Evolutionary conservation across 2,329 filamentous ascomycete species (phyloP), one percentile per base, ranked within the genome.

Genomic region (Penicillium corylophilum): DNA sequence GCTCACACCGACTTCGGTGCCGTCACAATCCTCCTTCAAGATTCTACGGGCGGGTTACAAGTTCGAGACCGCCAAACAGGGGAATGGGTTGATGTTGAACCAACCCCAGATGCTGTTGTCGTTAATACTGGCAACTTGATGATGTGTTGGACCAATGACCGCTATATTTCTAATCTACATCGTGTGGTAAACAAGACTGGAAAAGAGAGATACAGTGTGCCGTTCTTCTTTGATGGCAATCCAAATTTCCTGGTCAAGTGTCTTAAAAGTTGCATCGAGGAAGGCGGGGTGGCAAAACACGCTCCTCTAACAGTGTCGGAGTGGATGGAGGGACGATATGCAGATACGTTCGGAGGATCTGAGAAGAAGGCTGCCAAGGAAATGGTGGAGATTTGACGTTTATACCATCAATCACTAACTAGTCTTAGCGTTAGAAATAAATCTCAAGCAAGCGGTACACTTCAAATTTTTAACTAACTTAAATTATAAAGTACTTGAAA

Each of bases 1-100:
- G 74, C 74, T 1, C 74, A 77, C 47, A 75, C 70, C 0, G 74
- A 77, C 41, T 77, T 76, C 41, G 74, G 73, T 3, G 69, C 66
- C 24, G 63, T 77, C 3, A 75, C 74, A 13, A 56, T 76, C 2
- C 60, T 76, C 1, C 58, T 77, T 18, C 74, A 77, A 54, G 72
- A 73, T 42, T 68, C 72, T 4, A 69, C 74, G 0, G 68, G 66
- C 29, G 72, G 70, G 2, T 50, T 74, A 12, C 67, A 74, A 45
- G 71, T 74, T 0, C 56, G 66, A 18, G 66, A 74, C 42, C 57
- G 42, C 4, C 54, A 59, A 5, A 57, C 51, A 0, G 62, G 63
- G 10, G 24, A 66, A 57, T 72, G 70, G 70, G 47, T 71, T 16
- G 65, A 67, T 56, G 68, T 72, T 6, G 57, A 64, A 46, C 66